These are phyloP conservation scores for Ligustrum vulgare DNA, from an alignment of 257 asterid genomes.

Conservation along the genomic window DNA sequence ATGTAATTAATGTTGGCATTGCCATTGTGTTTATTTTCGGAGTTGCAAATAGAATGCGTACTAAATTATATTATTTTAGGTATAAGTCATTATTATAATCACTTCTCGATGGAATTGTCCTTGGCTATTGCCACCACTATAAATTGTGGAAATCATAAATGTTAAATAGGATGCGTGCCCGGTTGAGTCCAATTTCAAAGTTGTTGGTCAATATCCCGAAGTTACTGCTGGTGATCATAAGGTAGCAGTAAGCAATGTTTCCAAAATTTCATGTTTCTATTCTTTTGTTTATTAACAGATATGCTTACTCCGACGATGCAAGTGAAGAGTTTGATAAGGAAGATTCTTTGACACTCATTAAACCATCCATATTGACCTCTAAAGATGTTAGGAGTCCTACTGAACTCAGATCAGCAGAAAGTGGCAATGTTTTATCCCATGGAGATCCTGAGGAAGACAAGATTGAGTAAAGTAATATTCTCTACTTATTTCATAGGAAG, in stretches of 20 bases:
- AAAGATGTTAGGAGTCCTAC: slow-evolving; percentile 54
- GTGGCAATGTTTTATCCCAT: slow-evolving; percentile 37
- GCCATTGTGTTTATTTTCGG: background rate
- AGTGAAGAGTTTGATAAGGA: slow-evolving; percentile 84
- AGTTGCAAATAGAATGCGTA: background rate
- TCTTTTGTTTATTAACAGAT: slow-evolving; percentile 39
- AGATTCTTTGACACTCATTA: slow-evolving; percentile 68
- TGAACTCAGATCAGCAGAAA: slow-evolving; percentile 41
- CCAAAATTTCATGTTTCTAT: background rate
- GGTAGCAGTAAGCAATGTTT: background rate
- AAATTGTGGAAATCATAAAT: background rate
- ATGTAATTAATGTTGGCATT: background rate
- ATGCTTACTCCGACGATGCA: slow-evolving; percentile 88
- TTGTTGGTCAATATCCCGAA: background rate
- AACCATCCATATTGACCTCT: slow-evolving; percentile 61
- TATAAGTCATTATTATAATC: background rate
- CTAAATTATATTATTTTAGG: background rate
- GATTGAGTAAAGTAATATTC: slow-evolving; percentile 56
- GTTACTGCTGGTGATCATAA: background rate
- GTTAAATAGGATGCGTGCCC: background rate
- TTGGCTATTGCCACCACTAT: no score
- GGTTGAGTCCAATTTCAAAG: background rate
- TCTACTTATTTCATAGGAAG: background rate
- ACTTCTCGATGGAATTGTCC: no score
- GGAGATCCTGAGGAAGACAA: slow-evolving; percentile 64